Conservation (phyloP, 139 green algal species). For the Auxenochlorella pyrenoidosa region DNA sequence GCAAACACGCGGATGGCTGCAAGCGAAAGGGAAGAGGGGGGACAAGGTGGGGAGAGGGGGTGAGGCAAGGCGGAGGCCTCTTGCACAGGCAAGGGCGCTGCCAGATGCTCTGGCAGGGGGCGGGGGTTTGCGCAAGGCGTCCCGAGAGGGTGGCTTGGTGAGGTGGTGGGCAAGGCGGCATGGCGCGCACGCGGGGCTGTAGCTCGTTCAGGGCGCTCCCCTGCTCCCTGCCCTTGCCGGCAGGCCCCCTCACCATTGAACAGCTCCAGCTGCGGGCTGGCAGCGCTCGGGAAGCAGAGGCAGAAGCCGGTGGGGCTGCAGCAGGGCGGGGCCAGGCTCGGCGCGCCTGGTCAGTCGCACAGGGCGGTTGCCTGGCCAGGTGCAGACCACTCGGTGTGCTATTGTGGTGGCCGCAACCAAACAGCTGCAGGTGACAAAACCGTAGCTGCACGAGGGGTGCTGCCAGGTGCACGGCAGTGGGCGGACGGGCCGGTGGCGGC, state of each 20-base stretch:
- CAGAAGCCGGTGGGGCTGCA: neutral
- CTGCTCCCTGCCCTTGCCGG: neutral
- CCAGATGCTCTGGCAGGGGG: neutral
- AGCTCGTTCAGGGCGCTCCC: too few relatives aligned
- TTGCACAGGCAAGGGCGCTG: too few relatives aligned
- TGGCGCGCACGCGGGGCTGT: too few relatives aligned
- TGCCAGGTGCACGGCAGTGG: neutral
- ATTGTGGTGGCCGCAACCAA: too few relatives aligned
- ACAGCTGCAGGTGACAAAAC: too few relatives aligned
- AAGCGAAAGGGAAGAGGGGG: neutral
- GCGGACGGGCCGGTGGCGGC: neutral
- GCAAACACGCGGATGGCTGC: neutral
- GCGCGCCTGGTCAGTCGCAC: too few relatives aligned
- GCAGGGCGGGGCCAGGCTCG: neutral
- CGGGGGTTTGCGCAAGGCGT: neutral
- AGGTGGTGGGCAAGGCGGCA: neutral
- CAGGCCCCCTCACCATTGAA: neutral
- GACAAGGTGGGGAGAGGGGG: neutral
- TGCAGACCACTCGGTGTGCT: too few relatives aligned
- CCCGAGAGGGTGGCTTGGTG: neutral
- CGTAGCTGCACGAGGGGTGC: neutral
- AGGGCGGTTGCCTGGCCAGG: too few relatives aligned
- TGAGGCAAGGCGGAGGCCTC: too few relatives aligned
- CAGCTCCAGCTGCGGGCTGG: conserved; percentile 2
- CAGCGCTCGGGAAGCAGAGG: neutral